Conservation (phyloP, 2,329 filamentous ascomycete species). For the Claviceps pazoutovae region DNA sequence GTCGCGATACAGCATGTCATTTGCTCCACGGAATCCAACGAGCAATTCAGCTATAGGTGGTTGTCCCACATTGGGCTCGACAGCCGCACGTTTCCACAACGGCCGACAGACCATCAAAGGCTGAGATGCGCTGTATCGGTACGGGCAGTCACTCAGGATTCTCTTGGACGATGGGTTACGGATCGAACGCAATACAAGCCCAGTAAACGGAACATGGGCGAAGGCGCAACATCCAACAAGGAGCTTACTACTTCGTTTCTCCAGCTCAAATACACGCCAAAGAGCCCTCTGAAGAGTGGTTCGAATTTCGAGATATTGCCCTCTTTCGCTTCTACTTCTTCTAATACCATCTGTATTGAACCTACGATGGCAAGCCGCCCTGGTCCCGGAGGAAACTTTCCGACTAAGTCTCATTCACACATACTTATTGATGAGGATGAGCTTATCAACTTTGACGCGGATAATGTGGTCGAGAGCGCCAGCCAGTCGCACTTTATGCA, state of each 20-base stretch:
- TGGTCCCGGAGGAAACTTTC: conserved; percentile 1
- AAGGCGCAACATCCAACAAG: neutral
- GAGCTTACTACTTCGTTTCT: neutral
- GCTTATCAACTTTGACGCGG: neutral
- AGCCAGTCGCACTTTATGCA: neutral
- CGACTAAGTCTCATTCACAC: neutral
- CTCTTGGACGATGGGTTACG: neutral
- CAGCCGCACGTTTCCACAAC: conserved; percentile 12
- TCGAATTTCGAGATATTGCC: neutral
- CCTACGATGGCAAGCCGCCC: neutral
- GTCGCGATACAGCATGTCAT: conserved; percentile 12
- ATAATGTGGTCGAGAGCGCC: neutral
- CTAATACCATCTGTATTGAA: neutral
- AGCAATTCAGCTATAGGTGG: conserved; percentile 12
- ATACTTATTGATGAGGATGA: conserved; percentile 1
- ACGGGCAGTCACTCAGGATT: conserved; percentile 1
- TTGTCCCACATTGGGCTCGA: conserved; percentile 15
- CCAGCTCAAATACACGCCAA: neutral
- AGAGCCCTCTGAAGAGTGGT: neutral
- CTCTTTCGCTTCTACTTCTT: neutral
- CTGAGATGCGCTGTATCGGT: conserved; percentile 8
- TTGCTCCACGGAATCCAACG: conserved; percentile 7
- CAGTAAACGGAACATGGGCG: neutral
- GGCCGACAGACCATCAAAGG: neutral
- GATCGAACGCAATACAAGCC: conserved; percentile 7